Base-by-base conservation (phyloP, 2,329 filamentous ascomycete genomes). In the Pestalotiopsis fici region DNA sequence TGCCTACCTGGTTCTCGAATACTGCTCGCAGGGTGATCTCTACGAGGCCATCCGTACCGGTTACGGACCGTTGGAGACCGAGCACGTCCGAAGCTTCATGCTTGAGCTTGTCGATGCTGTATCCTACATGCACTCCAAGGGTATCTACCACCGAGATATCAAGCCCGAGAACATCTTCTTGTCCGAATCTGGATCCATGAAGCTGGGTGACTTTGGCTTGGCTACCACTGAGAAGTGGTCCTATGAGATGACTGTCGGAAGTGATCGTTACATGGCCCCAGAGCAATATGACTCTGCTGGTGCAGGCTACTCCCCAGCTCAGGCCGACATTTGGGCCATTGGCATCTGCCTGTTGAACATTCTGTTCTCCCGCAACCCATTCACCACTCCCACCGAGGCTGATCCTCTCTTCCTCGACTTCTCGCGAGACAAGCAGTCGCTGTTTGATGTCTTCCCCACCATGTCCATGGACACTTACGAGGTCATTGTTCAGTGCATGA, bases 151-250 rank as follows among this genome's bases (percentile, higher is more conserved):
- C 78, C 93, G 96, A 69, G 96, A 99, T 80, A 98, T 99, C 88
- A 99, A 99, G 84, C 96, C 96, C 0, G 96, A 99, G 86, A 99
- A 99, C 85, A 97, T 99, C 80, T 98, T 99, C 80, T 86, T 99
- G 71, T 93, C 91, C 68, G 88, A 95, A 69, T 88, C 91, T 72
- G 95, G 95, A 65, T 87, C 91, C 50, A 93, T 98, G 92, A 99
- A 99, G 83, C 90, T 99, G 43, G 96, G 96, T 75, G 96, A 99
- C 80, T 97, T 98, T 78, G 96, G 96, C 65, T 86, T 99, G 70
- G 95, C 95, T 64, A 98, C 95, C 12, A 93, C 90, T 6, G 94
- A 97, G 69, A 86, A 90, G 73, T 97, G 94, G 94, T 97, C 93
- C 27, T 92, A 92, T 74, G 96, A 99, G 84, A 91, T 92, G 70